Base-by-base conservation (phyloP, 768 basidiomycete species). In the Fomitopsis pulvina region DNA sequence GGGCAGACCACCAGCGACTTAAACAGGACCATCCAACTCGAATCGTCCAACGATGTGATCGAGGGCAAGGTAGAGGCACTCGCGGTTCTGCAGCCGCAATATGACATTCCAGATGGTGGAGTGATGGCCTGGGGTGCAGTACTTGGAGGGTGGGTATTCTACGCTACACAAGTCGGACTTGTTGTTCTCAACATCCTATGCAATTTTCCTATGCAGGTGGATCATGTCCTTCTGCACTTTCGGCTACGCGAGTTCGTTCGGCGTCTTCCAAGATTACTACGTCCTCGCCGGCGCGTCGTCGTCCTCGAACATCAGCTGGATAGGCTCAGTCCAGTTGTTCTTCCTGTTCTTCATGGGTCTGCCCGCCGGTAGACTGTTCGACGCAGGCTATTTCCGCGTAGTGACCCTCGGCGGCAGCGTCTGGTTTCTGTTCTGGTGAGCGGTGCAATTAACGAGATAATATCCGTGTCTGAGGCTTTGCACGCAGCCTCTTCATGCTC, bases 361-460 rank as follows among this genome's bases (percentile, higher is more conserved):
- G 5, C 43, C 71, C 8, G 65, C 68, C 8, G 76, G 74, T 3
- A 61, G 64, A 16, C 68, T 67, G 6, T 73, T 76, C 46, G 75
- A 78, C 49, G 57, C 62, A 10, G 75, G 76, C 37, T 76, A 74
- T 51, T 77, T 76, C 69, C 71, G 47, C 40, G 51, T 67, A 56
- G 50, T 59, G 24, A 39, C 66, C 60, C 6, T 47, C 54, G 34
- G 51, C 63, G 29, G 66, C 37, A 48, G 45, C 44, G 39, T 55
- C 18, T 53, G 52, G 41, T 52, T 51, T 30, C 41, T 59, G 25
- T 63, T 64, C 60, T 65, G 45, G 32, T 54, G 42, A 32, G 55
- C 70, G 4, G 5, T 9, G 7, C 25, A 6, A 4, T 8, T 27
- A 18, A n/a, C 12, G 43, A 28, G 3, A n/a, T n/a, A n/a, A n/a